Conservation (phyloP, 1,284 basidiomycete species). For the Cutaneotrichosporon sp. region DNA sequence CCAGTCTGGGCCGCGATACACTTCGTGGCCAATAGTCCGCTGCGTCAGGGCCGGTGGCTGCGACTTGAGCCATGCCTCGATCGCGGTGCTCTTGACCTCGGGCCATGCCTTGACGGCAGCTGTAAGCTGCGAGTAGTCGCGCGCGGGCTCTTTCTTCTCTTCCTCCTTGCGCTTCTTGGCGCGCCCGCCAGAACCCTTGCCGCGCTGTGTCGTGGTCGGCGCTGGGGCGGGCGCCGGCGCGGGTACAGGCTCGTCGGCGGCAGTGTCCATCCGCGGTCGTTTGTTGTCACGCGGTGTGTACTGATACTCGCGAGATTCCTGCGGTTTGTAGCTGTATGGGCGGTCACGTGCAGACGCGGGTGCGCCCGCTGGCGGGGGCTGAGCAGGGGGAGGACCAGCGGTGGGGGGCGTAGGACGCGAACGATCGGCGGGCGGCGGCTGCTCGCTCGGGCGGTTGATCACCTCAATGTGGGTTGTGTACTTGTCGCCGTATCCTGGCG, state of each 20-base stretch:
- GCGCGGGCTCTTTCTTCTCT: constrained; percentile 20
- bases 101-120: constrained; percentile 23
- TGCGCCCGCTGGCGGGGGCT: constrained; percentile 22
- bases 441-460: constrained; percentile 25
- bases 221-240: constrained; percentile 2
- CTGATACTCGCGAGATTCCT: constrained; percentile 25
- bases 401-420: constrained; percentile 1
- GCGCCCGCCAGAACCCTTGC: constrained; percentile 18
- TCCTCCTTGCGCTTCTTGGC: constrained; percentile 38
- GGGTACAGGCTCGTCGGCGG: constrained; percentile 32
- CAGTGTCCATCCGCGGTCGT: constrained; percentile 41
- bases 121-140: constrained; percentile 30
- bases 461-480: constrained; percentile 33
- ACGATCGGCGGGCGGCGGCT: background rate
- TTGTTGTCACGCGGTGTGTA: constrained; percentile 35
- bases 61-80: constrained; percentile 32
- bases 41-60: constrained; percentile 13
- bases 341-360: constrained; percentile 23
- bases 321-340: constrained; percentile 31
- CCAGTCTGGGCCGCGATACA: constrained; percentile 33
- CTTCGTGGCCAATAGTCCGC: constrained; percentile 19
- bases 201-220: constrained; percentile 2
- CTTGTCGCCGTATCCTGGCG: constrained; percentile 17
- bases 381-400: constrained; percentile 1
- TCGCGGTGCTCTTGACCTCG: constrained; percentile 28